A percentile compares a stretch with the other conserved stretches of the same genome.
These are phyloP conservation scores for Cylindrodendrum hubeiense DNA, from an alignment of 2,329 filamentous ascomycete genomes.

Conservation along the genomic window DNA sequence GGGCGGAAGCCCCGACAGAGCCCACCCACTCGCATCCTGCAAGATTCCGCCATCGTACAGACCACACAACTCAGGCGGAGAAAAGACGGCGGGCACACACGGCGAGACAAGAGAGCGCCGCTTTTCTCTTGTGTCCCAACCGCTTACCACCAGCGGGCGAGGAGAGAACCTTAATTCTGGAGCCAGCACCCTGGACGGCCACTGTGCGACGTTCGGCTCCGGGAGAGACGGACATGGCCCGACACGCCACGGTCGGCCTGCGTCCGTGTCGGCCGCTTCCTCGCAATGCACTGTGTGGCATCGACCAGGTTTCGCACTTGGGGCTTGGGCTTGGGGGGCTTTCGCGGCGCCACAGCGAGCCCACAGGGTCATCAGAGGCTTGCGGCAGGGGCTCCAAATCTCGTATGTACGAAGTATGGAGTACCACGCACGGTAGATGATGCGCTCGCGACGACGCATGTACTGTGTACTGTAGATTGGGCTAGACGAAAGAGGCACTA, in stretches of 20 bases:
- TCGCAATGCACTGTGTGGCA: conserved; percentile 2
- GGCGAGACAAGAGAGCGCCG: neutral
- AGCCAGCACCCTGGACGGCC: neutral
- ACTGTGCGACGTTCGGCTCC: conserved; percentile 18
- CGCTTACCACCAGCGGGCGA: neutral
- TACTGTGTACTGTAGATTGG: neutral
- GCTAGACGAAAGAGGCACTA: neutral
- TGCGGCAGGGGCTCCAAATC: neutral
- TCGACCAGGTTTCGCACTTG: conserved; percentile 5
- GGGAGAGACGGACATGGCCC: conserved; percentile 1
- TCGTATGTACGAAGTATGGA: neutral
- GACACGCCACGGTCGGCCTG: neutral
- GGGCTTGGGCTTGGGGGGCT: no score
- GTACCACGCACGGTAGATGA: no score
- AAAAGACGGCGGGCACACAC: neutral
- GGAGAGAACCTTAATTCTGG: conserved; percentile 21
- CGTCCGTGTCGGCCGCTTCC: neutral
- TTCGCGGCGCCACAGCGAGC: neutral
- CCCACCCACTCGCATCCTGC: conserved; percentile 11
- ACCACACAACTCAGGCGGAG: neutral
- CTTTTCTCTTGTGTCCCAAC: neutral
- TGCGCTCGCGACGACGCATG: neutral
- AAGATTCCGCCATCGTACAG: conserved; percentile 27
- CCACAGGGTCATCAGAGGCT: neutral
- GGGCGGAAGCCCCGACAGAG: conserved; percentile 20